Evolutionary conservation across 2,329 filamentous ascomycete genomes (phyloP).

Genomic region (Fusarium falciforme): DNA sequence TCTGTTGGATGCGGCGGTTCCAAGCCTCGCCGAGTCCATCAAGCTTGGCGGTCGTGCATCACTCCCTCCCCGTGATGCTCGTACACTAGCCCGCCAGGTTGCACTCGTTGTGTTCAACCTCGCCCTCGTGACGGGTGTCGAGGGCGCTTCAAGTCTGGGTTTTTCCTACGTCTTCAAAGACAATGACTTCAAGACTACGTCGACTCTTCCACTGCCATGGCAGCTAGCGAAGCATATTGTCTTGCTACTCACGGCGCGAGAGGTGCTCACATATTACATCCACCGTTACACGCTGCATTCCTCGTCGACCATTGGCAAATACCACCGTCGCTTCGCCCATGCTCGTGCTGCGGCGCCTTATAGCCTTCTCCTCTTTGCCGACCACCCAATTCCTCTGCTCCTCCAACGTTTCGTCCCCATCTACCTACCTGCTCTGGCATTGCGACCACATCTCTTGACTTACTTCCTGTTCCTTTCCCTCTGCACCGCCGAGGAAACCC

Average conservation of each 20-base stretch:
- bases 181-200: conserved; percentile 60
- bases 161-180: conserved; percentile 49
- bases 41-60: conserved; percentile 72
- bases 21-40: conserved; percentile 74
- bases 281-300: conserved; percentile 79
- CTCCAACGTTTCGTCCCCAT: conserved; percentile 72
- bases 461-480: conserved; percentile 74
- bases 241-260: conserved; percentile 57
- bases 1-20: conserved; percentile 76
- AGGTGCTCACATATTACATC: conserved; percentile 77
- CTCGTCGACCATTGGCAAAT: conserved; percentile 50
- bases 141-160: conserved; percentile 55
- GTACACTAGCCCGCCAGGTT: conserved; percentile 50
- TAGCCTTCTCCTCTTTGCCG: conserved; percentile 72
- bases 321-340: conserved; percentile 63
- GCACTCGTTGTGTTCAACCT: conserved; percentile 60
- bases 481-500: conserved; percentile 73
- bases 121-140: conserved; percentile 54
- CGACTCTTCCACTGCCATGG: conserved; percentile 65
- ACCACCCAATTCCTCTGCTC: conserved; percentile 75
- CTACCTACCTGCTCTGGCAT: conserved; percentile 72
- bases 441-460: conserved; percentile 78
- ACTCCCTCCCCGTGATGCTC: conserved; percentile 59
- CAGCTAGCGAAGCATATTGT: conserved; percentile 62
- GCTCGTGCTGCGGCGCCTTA: conserved; percentile 66